Base-by-base conservation (phyloP, 441 rosid genomes). In the Gossypium trilobum region DNA sequence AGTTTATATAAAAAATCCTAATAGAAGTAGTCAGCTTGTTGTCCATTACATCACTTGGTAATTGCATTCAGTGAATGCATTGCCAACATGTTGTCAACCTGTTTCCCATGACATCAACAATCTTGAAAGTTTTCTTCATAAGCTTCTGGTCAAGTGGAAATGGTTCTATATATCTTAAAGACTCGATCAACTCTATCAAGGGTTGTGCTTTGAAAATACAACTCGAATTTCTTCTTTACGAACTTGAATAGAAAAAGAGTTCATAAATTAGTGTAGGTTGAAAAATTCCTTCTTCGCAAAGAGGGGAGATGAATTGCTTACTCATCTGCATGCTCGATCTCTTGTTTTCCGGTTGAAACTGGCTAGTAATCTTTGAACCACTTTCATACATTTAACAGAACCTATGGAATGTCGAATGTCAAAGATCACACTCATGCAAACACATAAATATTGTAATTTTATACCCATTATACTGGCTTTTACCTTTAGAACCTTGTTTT, bases 361-460 rank as follows among this genome's bases (percentile, higher is more conserved):
- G 91, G 93, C 82, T 91, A 93, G 74, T 92, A 95, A 82, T 95
- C 97, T 81, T 85, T 87, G 82, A 91, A 91, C 99, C 99, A 95
- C 71, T 87, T 90, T 22, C 99, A 95, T 29, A 63, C 91, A 74
- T 85, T 91, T 75, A 92, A 76, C 0, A 97, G 96, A 57, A 89
- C 98, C 96, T 92, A 78, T 39, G 67, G 10, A 36, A 39, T 19
- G 62, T 27, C 10, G 46, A 20, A 39, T 4, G 61, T 74, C 27
- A 57, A 29, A 48, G 56, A 51, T 58, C 46, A 68, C 58, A 70
- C 4, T 1, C 8, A 59, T 29, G n/a, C 20, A 17, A 20, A 44
- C 36, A 63, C 46, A 27, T 9, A 19, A 31, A 59, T 36, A 39
- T 33, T 61, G 16, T 31, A 48, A 52, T 73, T 64, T 58, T 22